Base-by-base conservation (phyloP, 1,284 basidiomycete species). In the Cutaneotrichosporon sp. region DNA sequence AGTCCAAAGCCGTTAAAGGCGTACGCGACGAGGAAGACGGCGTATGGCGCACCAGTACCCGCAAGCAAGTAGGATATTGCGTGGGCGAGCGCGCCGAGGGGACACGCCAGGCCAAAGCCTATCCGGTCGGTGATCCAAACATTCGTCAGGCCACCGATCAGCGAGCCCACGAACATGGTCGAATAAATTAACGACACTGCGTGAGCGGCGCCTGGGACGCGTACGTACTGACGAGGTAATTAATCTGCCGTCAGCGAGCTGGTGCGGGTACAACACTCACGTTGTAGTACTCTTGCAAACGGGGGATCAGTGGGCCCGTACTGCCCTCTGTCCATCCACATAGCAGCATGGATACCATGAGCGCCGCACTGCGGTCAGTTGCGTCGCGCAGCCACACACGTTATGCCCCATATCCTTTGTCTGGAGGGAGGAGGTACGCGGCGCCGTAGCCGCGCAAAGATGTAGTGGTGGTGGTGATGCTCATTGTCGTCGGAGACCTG, bases 51-150 rank as follows among this genome's bases (percentile, higher is more conserved):
- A 7, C 56, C 56, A 4, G 47, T 55, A 1, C 50, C 56, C 22
- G 43, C 39, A 13, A 58, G 26, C 8, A 55, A 15, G 47, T 52
- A 55, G 4, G 35, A 38, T 26, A 59, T 46, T 2, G 47, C 46
- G 9, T 39, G 22, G 9, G 35, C 23, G 22, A 60, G 21, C 4
- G 55, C 53, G n/a, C 43, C 49, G 18, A 57, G 21, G 1, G 51
- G 42, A 4, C 64, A 35, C 54, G 81, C 82, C 69, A 81, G 82
- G 49, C 84, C 84, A 59, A 85, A 83, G 0, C 82, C 82, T 17
- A 83, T 60, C 38, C 72, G 77, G 39, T 83, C 79, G 0, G 77
- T 80, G n/a, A 85, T 57, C 43, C 75, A 77, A 1, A 85, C 79
- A 59, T 84, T 83, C 3, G 76, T 5, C 3, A 55, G 40, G 9